A percentile compares a stretch with the other conserved stretches of the same genome.
phyloP scores from a whole-genome alignment of 768 basidiomycete species.

The Mrakia blollopis region DNA sequence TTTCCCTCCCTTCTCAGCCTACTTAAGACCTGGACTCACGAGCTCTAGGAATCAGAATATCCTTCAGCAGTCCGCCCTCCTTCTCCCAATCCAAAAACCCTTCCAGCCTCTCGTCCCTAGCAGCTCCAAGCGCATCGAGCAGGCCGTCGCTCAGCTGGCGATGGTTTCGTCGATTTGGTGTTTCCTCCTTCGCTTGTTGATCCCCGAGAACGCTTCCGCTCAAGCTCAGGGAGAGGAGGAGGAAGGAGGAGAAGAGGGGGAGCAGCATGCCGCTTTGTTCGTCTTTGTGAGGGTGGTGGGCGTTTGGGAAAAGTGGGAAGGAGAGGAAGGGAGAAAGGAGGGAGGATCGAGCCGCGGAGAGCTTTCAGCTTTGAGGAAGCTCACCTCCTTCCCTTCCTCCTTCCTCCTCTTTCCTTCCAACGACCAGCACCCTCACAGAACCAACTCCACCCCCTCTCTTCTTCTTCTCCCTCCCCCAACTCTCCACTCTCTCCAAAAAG shows the following conservation, averaged over 20 bases:
- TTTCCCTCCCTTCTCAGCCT: not conserved
- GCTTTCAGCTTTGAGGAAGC: no score
- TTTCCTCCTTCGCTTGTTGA: not conserved
- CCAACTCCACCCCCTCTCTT: not conserved
- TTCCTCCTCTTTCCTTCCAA: not conserved
- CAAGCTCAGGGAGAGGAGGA: not conserved
- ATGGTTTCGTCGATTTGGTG: slow-evolving; percentile 2
- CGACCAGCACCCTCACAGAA: not conserved
- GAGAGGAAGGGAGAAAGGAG: not conserved
- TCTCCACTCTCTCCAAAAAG: not conserved
- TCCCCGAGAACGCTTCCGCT: not conserved
- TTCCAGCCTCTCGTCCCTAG: slow-evolving; percentile 7
- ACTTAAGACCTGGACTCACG: slow-evolving; percentile 51
- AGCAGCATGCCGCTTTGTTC: not conserved
- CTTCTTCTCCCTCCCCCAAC: not conserved
- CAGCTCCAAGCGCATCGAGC: slow-evolving; percentile 16
- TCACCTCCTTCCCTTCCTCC: not conserved
- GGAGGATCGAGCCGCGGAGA: no score
- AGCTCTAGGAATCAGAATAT: slow-evolving; percentile 77
- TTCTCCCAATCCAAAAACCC: slow-evolving; percentile 32
- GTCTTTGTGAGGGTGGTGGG: not conserved
- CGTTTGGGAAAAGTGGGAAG: not conserved
- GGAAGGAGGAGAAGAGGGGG: not conserved
- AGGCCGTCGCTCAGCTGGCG: not conserved
- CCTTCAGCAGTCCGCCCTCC: slow-evolving; percentile 58